Percentiles rank a stretch among this genome's conserved stretches.
phyloP scores from a whole-genome alignment of 2,329 filamentous ascomycete genomes.

The Chalaropsis ovoidea region DNA sequence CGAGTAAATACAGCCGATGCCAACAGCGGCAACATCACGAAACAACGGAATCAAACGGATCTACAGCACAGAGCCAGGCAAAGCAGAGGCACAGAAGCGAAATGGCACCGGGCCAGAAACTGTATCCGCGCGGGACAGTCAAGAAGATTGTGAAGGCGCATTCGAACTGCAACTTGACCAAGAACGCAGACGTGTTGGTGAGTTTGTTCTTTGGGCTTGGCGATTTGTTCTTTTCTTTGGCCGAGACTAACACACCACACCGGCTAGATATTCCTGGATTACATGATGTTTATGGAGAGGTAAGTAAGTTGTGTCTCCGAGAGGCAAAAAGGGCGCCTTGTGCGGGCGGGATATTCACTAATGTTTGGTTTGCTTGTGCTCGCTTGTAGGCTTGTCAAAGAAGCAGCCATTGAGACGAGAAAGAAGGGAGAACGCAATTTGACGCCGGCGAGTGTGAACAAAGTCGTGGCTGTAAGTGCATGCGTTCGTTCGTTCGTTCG shows the following conservation, averaged over 20 bases:
- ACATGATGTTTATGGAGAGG: constrained; percentile 69
- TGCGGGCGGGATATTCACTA: background rate
- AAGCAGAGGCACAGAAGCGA: background rate
- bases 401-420: constrained; percentile 66
- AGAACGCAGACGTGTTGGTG: constrained; percentile 77
- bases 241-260: background rate
- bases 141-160: constrained; percentile 88
- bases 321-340: background rate
- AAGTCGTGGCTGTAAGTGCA: constrained; percentile 58
- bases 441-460: constrained; percentile 65
- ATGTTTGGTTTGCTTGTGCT: too few relatives aligned
- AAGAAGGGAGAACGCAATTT: constrained; percentile 62
- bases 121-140: constrained; percentile 73
- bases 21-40: background rate
- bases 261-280: constrained; percentile 68
- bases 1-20: background rate
- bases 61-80: background rate
- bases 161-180: constrained; percentile 67
- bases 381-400: constrained; percentile 64
- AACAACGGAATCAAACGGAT: background rate
- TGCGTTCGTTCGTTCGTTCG: too few relatives aligned
- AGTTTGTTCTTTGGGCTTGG: background rate
- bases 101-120: constrained; percentile 58
- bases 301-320: constrained; percentile 36
- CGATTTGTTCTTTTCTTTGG: background rate